phyloP scores from a whole-genome alignment of 495 filamentous ascomycete genomes.

The Glutinoglossum americanum region DNA sequence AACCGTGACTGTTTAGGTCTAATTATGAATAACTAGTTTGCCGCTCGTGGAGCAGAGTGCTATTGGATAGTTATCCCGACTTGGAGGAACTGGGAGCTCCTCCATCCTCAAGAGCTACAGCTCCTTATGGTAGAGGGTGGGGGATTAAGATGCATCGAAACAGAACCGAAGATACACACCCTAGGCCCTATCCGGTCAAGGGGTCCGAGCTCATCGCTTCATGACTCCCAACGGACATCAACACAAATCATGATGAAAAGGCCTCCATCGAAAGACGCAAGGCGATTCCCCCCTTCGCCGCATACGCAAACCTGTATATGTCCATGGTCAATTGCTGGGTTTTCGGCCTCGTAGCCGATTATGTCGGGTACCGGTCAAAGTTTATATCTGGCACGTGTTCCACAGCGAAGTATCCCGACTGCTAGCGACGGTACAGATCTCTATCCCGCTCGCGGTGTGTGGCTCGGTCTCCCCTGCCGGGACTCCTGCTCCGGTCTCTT shows the following conservation, averaged over 20 bases:
- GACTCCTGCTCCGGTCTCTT: constrained; percentile 15
- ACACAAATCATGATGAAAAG: neutral
- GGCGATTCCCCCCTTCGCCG: neutral
- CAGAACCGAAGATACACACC: neutral
- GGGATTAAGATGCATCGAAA: neutral
- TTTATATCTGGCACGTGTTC: neutral
- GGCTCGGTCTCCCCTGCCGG: constrained; percentile 12
- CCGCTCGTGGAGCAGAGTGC: too few species aligned
- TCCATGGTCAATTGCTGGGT: neutral
- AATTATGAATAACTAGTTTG: too few species aligned
- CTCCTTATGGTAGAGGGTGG: neutral
- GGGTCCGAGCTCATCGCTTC: neutral
- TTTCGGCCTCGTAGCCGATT: neutral
- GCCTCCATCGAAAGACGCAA: neutral
- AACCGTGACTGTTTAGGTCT: too few species aligned
- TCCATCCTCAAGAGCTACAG: neutral
- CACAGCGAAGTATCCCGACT: neutral
- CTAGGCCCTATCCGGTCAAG: neutral
- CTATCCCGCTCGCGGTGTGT: constrained; percentile 15
- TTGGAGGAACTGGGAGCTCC: too few species aligned
- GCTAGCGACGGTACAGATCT: constrained; percentile 4
- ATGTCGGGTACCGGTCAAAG: neutral
- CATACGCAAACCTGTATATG: neutral
- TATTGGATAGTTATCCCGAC: too few species aligned
- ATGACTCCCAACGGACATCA: neutral